Base-by-base conservation (phyloP, 768 basidiomycete species). In the Xerocomellus intermedius region DNA sequence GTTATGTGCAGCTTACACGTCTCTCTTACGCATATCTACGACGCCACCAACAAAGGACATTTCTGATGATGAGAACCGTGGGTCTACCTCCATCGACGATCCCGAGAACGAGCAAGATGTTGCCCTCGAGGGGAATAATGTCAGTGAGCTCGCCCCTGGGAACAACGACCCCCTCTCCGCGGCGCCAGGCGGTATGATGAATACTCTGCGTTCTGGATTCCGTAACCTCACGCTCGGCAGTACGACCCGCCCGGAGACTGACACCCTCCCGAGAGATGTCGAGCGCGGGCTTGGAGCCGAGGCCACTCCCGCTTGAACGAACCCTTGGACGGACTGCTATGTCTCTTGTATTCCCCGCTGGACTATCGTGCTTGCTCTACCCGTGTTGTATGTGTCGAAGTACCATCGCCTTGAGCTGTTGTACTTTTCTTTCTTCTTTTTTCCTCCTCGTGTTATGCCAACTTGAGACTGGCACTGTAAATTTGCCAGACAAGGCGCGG, bases 1-100 rank as follows among this genome's bases (percentile, higher is more conserved):
- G 36, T 19, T 4, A 6, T 51, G 26, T 24, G 9, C 58, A 93
- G 91, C 93, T 12, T 96, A 96, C 64, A 94, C 92, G 0, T 94
- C 93, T 1, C 78, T 95, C 35, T 73, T 96, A 22, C 81, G 93
- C 39, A 85, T 96, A 48, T 91, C 91, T 4, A 88, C 89, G 1
- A 75, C 76, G 6, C 80, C 85, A 5, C 85, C 86, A 17, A 66
- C 72, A 12, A 77, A 77, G 59, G 74, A 74, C 35, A 62, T 71
- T 19, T 70, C 66, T 10, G 69, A 73, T 37, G 70, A 73, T 8
- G 71, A 66, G 32, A 42, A 68, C 21, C 69, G 53, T 42, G 42
- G 48, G 2, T 66, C 69, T 42, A 36, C 59, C 9, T 72, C 71
- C 8, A 54, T 59, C 19, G 69, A 71, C 10, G 70, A 69, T 1